Percentiles rank a stretch among this genome's conserved stretches.
These are phyloP conservation scores for Triglochin maritima DNA, from an alignment of 106 monocot genomes.

Conservation along the genomic window DNA sequence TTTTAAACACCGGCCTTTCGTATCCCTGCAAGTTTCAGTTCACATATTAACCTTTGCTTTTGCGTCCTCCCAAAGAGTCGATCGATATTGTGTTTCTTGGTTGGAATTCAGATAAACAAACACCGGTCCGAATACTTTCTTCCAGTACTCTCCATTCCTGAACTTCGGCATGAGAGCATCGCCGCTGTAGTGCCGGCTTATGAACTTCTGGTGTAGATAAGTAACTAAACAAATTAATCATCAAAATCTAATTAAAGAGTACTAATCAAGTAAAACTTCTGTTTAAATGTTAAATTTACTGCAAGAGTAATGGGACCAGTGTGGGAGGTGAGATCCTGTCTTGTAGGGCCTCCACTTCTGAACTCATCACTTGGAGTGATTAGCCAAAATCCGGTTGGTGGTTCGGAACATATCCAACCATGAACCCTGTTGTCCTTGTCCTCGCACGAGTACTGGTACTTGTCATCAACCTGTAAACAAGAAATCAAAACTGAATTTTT, in stretches of 20 bases:
- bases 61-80: slow-evolving; percentile 80
- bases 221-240: no score
- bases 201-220: slow-evolving; percentile 40
- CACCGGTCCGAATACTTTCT: slow-evolving; percentile 73
- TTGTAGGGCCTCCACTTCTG: slow-evolving; percentile 64
- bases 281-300: slow-evolving; percentile 9
- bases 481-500: no score
- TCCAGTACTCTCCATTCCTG: slow-evolving; percentile 69
- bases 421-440: slow-evolving; percentile 72
- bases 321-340: slow-evolving; percentile 82
- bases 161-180: slow-evolving; percentile 51
- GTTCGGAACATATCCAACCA: slow-evolving; percentile 64
- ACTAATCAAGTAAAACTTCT: no score
- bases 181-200: slow-evolving; percentile 67
- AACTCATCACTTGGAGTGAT: slow-evolving; percentile 94
- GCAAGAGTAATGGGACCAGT: slow-evolving; percentile 72
- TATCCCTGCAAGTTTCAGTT: not conserved
- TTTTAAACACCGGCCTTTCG: not conserved
- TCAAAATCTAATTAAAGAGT: no score
- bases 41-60: slow-evolving; percentile 43
- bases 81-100: slow-evolving; percentile 25
- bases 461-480: slow-evolving; percentile 74
- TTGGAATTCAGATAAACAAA: slow-evolving; percentile 68
- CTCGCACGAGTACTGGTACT: slow-evolving; percentile 84
- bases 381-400: slow-evolving; percentile 63